A percentile compares a stretch with the other conserved stretches of the same genome.
These are phyloP conservation scores for Fomitopsis schrenkii DNA, from an alignment of 1,284 basidiomycete species.

Conservation along the genomic window DNA sequence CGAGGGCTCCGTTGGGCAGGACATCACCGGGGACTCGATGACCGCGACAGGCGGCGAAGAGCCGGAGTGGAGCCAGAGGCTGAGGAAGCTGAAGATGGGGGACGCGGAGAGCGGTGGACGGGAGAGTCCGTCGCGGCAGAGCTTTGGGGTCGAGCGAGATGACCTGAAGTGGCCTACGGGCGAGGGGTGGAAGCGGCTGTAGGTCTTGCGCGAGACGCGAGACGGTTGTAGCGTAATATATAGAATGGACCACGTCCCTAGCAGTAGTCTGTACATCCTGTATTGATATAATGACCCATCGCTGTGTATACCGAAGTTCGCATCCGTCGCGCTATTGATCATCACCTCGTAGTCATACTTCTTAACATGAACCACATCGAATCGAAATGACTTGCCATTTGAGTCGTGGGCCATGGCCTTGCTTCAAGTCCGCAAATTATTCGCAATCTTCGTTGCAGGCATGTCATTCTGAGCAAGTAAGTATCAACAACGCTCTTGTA, in stretches of 20 bases:
- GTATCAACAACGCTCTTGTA: too few species aligned
- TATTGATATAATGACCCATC: neutral
- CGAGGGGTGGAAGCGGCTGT: conserved; percentile 52
- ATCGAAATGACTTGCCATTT: too few species aligned
- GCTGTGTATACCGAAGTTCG: neutral
- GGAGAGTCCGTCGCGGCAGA: conserved; percentile 8
- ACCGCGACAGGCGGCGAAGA: conserved; percentile 8
- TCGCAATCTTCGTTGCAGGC: too few species aligned
- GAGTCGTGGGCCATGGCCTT: too few species aligned
- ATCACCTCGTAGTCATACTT: too few species aligned
- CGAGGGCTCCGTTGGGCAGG: conserved; percentile 17
- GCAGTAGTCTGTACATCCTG: neutral
- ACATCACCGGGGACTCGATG: conserved; percentile 13
- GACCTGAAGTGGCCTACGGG: conserved; percentile 58
- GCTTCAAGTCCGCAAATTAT: too few species aligned
- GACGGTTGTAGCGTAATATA: neutral
- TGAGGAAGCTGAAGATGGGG: conserved; percentile 24
- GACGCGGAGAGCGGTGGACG: conserved; percentile 16
- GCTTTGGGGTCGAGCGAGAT: conserved; percentile 37
- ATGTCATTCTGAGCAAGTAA: too few species aligned
- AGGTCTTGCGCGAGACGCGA: neutral
- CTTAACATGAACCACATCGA: too few species aligned
- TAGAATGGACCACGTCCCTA: neutral
- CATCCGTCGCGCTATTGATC: too few species aligned
- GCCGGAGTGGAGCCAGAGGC: conserved; percentile 23